Base-by-base conservation (phyloP, 73 alveolate genomes). In the Effrenium voratum region DNA sequence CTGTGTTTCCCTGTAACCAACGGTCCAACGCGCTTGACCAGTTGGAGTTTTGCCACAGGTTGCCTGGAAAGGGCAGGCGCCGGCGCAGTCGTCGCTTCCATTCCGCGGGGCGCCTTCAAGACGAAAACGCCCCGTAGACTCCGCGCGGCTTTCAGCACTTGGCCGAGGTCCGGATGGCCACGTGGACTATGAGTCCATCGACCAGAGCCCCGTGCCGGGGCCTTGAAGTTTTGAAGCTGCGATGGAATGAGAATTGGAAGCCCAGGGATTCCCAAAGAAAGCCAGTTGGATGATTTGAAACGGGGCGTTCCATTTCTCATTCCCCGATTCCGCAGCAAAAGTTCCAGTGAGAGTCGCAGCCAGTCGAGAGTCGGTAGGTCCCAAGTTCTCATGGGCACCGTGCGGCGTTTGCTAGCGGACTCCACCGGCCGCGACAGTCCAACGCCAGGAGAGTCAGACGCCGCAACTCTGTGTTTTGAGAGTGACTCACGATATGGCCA, bases 351-450 rank as follows among this genome's bases (percentile, higher is more conserved):
- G 63, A 52, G 63, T 19, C 63, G 26, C 8, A 52, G 19, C 63
- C 63, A 8, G 26, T 19, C 63, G 26, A 8, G 19, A 19, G 63
- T 52, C 40, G 77, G 8, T 30, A 87, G 95, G 95, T 87, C 95
- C 1, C 95, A 87, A 70, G 95, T 87, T 36, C 77, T 87, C 81
- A 87, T 87, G 95, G 95, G 95, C 95, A 87, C 95, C 30, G 95
- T 87, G 49, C 82, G 95, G 12, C 47, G 34, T 26, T 46, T 87
- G 44, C 47, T 87, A 49, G 84, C 83, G 45, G 68, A 63, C n/a
- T 75, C 95, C 43, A 49, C 95, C 45, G 95, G 95, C 4, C 95
- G 32, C n/a, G 95, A 87, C 68, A 87, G 95, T 84, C 44, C 47
- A 6, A 60, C 70, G 30, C 95, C 95, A 87, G 95, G 95, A 36